Conservation (phyloP, 139 green algal genomes). For the Chlamydomonas sp. region DNA sequence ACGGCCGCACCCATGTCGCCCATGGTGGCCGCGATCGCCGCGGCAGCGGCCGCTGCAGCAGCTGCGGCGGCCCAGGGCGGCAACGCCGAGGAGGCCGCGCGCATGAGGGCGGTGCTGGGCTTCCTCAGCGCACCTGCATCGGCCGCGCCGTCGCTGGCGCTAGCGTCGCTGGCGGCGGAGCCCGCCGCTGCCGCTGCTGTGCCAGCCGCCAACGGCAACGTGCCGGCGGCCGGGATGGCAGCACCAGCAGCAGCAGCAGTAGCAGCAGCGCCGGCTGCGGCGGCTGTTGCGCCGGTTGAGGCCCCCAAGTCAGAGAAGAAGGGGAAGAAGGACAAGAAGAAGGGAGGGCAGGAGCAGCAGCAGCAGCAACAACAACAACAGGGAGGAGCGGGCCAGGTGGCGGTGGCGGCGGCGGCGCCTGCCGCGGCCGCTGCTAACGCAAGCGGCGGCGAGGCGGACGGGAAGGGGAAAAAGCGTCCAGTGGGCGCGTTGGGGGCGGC, state of each 20-base stretch:
- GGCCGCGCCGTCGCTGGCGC: background rate
- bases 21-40: background rate
- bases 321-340: background rate
- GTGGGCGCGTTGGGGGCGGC: no score
- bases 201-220: background rate
- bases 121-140: background rate
- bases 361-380: background rate
- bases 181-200: background rate
- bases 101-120: slow-evolving; percentile 67
- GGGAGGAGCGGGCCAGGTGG: background rate
- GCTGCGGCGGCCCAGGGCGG: slow-evolving; percentile 6
- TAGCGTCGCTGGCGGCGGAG: background rate
- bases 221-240: background rate
- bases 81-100: slow-evolving; percentile 77
- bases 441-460: no score
- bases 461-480: no score
- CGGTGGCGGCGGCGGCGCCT: background rate
- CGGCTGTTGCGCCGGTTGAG: background rate
- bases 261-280: background rate
- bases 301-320: background rate
- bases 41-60: background rate
- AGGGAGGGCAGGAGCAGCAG: background rate
- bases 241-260: no score
- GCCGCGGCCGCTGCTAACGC: no score
- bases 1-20: background rate